Evolutionary conservation across 352 stramenopile species (phyloP).

Genomic region (Stramenopiles sp.): DNA sequence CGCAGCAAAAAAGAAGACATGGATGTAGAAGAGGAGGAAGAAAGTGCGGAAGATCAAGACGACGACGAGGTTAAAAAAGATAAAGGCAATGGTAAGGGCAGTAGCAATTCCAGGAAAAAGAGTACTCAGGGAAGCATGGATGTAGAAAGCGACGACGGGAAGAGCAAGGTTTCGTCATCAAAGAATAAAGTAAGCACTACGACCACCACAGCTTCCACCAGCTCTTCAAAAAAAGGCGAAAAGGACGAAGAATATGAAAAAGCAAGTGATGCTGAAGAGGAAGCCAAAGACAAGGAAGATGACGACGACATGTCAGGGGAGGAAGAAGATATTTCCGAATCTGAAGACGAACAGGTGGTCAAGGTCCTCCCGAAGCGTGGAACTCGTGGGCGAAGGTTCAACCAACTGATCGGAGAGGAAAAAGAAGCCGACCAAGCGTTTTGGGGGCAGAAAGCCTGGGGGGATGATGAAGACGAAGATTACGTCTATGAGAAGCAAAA

Average conservation of each 20-base stretch:
- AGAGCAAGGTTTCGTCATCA: too few species aligned
- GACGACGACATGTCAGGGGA: too few species aligned
- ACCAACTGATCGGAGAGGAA: conserved; percentile 12
- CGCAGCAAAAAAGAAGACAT: too few species aligned
- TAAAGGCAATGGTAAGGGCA: not conserved
- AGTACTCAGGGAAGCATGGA: too few species aligned
- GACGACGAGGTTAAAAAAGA: conserved; percentile 6
- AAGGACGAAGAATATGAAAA: conserved; percentile 16
- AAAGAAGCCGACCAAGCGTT: conserved; percentile 16
- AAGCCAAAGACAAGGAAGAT: too few species aligned
- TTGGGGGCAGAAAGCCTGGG: conserved; percentile 7
- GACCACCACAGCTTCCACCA: not conserved
- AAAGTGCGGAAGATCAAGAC: not conserved
- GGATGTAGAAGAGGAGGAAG: not conserved
- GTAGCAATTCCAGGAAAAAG: too few species aligned
- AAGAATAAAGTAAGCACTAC: not conserved
- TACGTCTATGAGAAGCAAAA: conserved; percentile 14
- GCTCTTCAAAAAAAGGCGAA: conserved; percentile 16
- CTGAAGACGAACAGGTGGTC: too few species aligned
- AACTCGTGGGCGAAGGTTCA: conserved; percentile 14
- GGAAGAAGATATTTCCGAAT: too few species aligned
- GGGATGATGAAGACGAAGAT: conserved; percentile 12
- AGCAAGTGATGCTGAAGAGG: conserved; percentile 13
- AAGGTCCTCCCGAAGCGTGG: conserved; percentile 11
- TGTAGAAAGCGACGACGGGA: too few species aligned